Base-by-base conservation (phyloP, 495 filamentous ascomycete genomes). In the Penicillium fimorum region DNA sequence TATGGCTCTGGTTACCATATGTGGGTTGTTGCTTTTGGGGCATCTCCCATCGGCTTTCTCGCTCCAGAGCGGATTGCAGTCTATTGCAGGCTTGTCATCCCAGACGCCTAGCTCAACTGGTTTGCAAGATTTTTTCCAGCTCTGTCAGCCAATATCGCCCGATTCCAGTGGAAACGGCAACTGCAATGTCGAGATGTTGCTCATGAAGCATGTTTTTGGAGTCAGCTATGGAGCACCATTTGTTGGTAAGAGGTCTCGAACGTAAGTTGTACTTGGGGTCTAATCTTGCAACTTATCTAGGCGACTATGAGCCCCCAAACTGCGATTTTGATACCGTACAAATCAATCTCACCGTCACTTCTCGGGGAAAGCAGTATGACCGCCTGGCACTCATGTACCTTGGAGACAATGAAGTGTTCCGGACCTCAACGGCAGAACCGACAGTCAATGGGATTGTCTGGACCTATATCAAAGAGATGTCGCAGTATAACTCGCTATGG, bases 371-470 rank as follows among this genome's bases (percentile, higher is more conserved):
- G 3, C 91, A 96, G 60, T 96, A 81, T 72, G 92, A 96, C 64
- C 76, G 91, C 7, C 76, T 96, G 10, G 91, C 85, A 5, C 66
- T 88, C 17, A 85, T 96, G 81, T 96, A 89, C 60, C 76, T 96
- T 47, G 87, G 85, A 15, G 88, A 93, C 67, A 82, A 82, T 18
- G 92, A 96, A 67, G 79, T 96, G 3, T 94, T 87, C 76, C 78
- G 92, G 24, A 95, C 92, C 4, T 93, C 89, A 12, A 96, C 92
- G 5, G 90, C 91, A 0, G 88, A 96, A 71, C 92, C 92, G 4
- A 89, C 83, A 43, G 4, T 3, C 35, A 38, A 38, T 9, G 35
- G 35, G 35, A 38, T 38, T 9, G 35, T 38, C 15, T 38, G 35
- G 35, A 38, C 35, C 3, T 38, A 38, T 17, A 6, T 38, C 35